phyloP scores from a whole-genome alignment of 179 eudicot species.

The Silene coronaria region DNA sequence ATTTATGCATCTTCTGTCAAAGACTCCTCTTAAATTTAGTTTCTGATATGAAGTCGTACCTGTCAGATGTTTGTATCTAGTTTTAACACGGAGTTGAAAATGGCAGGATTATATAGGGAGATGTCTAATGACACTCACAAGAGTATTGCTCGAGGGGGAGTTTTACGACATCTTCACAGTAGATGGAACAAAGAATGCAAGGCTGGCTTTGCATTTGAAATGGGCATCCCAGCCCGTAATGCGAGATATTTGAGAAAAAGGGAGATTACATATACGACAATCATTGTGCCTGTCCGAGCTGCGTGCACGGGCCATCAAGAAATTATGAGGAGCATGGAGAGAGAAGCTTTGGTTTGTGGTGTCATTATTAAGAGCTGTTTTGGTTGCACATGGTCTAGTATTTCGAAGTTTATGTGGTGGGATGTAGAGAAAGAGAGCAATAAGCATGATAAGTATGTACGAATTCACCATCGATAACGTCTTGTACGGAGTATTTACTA shows the following conservation, averaged over 20 bases:
- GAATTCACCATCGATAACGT: too few species aligned
- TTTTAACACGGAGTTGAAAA: neutral
- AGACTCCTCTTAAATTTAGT: neutral
- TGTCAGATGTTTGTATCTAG: neutral
- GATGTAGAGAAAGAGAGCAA: too few species aligned
- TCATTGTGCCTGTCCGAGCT: neutral
- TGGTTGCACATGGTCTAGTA: neutral
- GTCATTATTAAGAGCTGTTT: neutral
- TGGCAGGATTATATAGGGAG: slow-evolving; percentile 72
- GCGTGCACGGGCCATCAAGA: neutral
- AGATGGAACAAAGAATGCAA: slow-evolving; percentile 65
- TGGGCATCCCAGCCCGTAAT: slow-evolving; percentile 63
- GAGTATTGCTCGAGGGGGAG: slow-evolving; percentile 64
- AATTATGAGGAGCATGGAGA: neutral
- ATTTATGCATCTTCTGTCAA: too few species aligned
- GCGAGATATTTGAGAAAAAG: slow-evolving; percentile 42
- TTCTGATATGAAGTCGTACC: neutral
- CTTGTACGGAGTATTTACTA: too few species aligned
- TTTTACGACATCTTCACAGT: slow-evolving; percentile 48
- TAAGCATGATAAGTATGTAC: too few species aligned
- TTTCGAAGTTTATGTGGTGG: too few species aligned
- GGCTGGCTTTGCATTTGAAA: slow-evolving; percentile 59
- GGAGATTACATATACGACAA: neutral
- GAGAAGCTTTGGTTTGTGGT: neutral
- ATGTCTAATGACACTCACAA: slow-evolving; percentile 74